Evolutionary conservation across 345 rosid genomes (phyloP).

Genomic region (Euphorbia peplus): DNA sequence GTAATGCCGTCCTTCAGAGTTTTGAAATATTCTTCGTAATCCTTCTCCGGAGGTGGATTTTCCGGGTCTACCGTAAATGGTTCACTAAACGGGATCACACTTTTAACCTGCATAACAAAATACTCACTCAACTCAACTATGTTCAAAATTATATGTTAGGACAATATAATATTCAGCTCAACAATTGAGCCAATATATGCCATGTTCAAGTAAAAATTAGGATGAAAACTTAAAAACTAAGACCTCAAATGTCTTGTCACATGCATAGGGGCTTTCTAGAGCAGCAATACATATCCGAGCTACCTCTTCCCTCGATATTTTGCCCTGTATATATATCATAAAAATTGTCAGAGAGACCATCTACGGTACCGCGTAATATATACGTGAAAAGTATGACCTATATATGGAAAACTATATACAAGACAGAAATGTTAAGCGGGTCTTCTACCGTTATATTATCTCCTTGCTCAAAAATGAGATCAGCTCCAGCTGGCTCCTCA

Average conservation of each 20-base stretch:
- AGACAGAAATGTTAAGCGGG: not conserved
- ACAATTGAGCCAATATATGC: not conserved
- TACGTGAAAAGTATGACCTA: not conserved
- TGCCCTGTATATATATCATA: constrained; percentile 51
- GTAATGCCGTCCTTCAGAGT: constrained; percentile 71
- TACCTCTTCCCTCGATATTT: constrained; percentile 89
- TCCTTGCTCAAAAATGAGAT: constrained; percentile 90
- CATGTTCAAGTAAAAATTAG: not conserved
- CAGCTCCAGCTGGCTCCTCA: constrained; percentile 97
- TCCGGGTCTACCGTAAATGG: constrained; percentile 84
- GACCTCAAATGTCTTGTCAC: constrained; percentile 93
- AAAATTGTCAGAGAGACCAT: not conserved
- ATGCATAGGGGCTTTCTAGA: constrained; percentile 70
- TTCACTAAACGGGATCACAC: constrained; percentile 82
- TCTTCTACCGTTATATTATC: constrained; percentile 74
- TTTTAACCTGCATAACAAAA: constrained; percentile 64
- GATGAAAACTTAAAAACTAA: not conserved
- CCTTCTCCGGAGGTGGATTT: constrained; percentile 87
- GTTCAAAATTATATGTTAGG: not conserved
- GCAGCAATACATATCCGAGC: constrained; percentile 85
- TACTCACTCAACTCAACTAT: not conserved
- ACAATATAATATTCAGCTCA: not conserved
- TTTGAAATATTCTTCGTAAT: constrained; percentile 65
- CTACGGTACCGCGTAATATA: not conserved
- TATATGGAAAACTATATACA: not conserved